Base-by-base conservation (phyloP, 768 basidiomycete species). In the Obba rivulosa region DNA sequence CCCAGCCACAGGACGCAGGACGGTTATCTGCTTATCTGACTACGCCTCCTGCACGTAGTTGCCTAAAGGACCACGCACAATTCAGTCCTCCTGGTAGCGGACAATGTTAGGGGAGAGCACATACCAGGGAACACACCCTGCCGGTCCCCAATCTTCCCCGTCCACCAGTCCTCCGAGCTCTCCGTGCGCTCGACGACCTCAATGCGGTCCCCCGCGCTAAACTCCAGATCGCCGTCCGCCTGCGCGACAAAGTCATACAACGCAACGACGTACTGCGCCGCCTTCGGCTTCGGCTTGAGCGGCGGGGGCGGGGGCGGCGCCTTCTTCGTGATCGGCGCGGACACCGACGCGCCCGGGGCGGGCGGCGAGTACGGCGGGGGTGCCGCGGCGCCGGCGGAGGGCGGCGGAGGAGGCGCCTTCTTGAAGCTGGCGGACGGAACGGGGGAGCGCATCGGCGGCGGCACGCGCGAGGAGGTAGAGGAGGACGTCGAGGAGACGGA, bases 111-210 rank as follows among this genome's bases (percentile, higher is more conserved):
- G 22, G 37, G 4, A 24, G 64, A 38, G 25, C 17, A 69, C 67
- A 63, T 69, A 79, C 88, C 90, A 47, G 94, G 95, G 69, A 97
- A 97, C 14, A 93, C 87, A 8, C 94, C 94, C 63, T 90, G 80
- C 52, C 65, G 63, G 7, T 92, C 92, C 55, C 90, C 82, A 56
- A 95, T 45, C 59, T 79, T 77, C 7, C 95, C 94, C 22, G 93
- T 96, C 95, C 95, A 98, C 94, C 94, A 97, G 62, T 98, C 94
- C 62, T 98, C 91, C 22, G 83, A 62, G 59, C 82, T 93, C 7
- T 77, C 79, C 16, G 85, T 83, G 66, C 79, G 80, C 66, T 93
- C 85, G 31, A 96, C 76, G 46, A 98, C 72, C 68, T 95, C 92
- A 65, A 98, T 97, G 55, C 78, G 74, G 66, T 97, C 94, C 14